These are phyloP conservation scores for Pontederia paniculata DNA, from an alignment of 176 grass and related monocot species.

Conservation along the genomic window DNA sequence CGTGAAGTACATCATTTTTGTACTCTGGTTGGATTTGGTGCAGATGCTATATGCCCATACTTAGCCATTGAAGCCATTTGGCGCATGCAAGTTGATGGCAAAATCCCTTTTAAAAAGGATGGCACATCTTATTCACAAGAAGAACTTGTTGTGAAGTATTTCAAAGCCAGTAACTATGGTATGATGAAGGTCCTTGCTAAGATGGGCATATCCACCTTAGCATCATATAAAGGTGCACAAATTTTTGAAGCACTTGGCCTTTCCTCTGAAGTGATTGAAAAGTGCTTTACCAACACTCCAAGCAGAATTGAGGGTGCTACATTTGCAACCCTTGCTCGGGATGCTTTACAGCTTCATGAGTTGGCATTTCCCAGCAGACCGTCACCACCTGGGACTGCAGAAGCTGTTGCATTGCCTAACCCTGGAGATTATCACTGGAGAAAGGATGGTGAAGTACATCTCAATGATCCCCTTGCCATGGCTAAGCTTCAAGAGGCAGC, in stretches of 20 bases:
- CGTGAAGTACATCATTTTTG: conserved; percentile 97
- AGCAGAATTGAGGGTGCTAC: conserved; percentile 82
- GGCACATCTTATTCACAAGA: conserved; percentile 39
- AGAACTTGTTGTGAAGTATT: conserved; percentile 66
- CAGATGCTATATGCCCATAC: conserved; percentile 92
- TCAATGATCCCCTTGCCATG: conserved; percentile 93
- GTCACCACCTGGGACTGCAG: conserved; percentile 65
- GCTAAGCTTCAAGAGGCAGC: conserved; percentile 92
- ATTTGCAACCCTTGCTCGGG: conserved; percentile 82
- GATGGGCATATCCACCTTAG: conserved; percentile 98
- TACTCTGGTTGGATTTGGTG: conserved; percentile 81
- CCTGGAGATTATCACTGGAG: conserved; percentile 94
- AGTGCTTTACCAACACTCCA: conserved; percentile 79
- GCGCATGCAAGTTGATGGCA: conserved; percentile 71
- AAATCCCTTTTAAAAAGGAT: conserved; percentile 51
- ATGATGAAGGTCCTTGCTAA: conserved; percentile 99
- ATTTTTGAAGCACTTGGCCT: conserved; percentile 97
- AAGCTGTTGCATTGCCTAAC: conserved; percentile 69
- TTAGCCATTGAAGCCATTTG: conserved; percentile 77
- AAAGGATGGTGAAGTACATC: conserved; percentile 85
- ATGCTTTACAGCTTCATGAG: conserved; percentile 78
- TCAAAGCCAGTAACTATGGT: conserved; percentile 81
- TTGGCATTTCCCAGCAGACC: conserved; percentile 68
- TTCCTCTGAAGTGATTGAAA: conserved; percentile 61
- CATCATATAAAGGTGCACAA: conserved; percentile 94